A percentile compares a stretch with the other conserved stretches of the same genome.
These are phyloP conservation scores for Botrytis medusae DNA, from an alignment of 2,329 filamentous ascomycete species.

Conservation along the genomic window DNA sequence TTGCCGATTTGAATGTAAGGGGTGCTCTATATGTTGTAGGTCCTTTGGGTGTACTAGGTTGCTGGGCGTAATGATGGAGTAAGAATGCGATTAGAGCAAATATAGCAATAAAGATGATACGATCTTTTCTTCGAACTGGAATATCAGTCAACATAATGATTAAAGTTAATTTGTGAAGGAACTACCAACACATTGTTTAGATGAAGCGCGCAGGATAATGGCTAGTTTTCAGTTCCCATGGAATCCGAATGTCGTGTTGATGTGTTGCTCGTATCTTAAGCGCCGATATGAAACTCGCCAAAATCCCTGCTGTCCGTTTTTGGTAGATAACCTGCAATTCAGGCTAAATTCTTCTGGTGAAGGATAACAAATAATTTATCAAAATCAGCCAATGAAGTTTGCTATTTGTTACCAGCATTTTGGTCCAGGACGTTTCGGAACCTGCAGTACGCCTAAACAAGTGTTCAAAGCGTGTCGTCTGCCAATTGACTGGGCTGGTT, in stretches of 20 bases:
- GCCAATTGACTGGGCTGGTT: neutral
- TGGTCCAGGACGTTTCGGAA: neutral
- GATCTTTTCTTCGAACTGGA: slow-evolving; percentile 8
- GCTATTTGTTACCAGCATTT: neutral
- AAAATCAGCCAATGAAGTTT: neutral
- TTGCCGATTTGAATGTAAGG: neutral
- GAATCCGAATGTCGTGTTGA: neutral
- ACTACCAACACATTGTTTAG: neutral
- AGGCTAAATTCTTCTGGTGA: neutral
- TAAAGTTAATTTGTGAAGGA: slow-evolving; percentile 2
- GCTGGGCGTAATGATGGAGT: neutral
- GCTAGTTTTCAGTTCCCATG: neutral
- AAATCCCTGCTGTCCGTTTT: neutral
- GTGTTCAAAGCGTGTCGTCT: neutral
- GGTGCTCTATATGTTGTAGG: slow-evolving; percentile 7
- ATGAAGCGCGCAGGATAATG: slow-evolving; percentile 6
- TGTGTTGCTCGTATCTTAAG: neutral
- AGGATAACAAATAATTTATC: neutral
- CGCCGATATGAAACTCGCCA: neutral
- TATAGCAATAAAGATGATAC: slow-evolving; percentile 11
- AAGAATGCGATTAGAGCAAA: neutral
- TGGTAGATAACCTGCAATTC: neutral
- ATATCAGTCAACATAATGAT: slow-evolving; percentile 9
- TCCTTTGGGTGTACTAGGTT: neutral
- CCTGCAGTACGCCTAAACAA: neutral